Evolutionary conservation across 2,329 filamentous ascomycete genomes (phyloP).

Genomic region (Stachybotrys chartarum): DNA sequence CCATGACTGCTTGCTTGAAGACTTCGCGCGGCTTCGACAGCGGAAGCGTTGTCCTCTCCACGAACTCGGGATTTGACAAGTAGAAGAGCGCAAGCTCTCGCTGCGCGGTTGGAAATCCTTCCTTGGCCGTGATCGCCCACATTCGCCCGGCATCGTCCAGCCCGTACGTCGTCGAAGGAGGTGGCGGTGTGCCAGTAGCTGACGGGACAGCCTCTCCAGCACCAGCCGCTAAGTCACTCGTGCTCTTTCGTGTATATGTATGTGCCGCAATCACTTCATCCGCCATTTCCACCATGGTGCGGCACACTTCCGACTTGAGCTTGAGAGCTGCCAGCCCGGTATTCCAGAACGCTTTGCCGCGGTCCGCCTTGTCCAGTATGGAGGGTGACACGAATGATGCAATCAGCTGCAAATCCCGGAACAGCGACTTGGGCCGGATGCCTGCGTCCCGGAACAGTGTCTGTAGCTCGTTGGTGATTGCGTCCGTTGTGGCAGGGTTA

Average conservation of each 20-base stretch:
- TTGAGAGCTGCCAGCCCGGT: constrained; percentile 81
- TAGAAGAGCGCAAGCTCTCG: constrained; percentile 91
- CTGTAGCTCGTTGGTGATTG: constrained; percentile 59
- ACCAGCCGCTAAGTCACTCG: constrained; percentile 20
- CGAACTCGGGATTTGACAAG: constrained; percentile 80
- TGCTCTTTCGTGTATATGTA: constrained; percentile 51
- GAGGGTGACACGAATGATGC: constrained; percentile 56
- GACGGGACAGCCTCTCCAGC: constrained; percentile 22
- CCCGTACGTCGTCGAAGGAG: constrained; percentile 54
- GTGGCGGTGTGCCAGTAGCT: constrained; percentile 34
- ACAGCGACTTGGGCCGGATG: constrained; percentile 71
- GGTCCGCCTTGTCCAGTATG: constrained; percentile 54
- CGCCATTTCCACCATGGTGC: constrained; percentile 63
- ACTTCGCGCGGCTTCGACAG: constrained; percentile 80
- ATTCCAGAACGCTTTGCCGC: constrained; percentile 81
- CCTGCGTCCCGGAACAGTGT: constrained; percentile 59
- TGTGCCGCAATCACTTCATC: constrained; percentile 52
- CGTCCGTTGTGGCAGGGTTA: constrained; percentile 49
- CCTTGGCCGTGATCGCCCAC: constrained; percentile 89
- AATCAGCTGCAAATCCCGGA: constrained; percentile 73
- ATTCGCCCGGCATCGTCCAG: constrained; percentile 79
- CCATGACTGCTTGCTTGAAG: constrained; percentile 83
- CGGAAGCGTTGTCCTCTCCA: constrained; percentile 73
- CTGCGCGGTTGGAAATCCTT: constrained; percentile 76
- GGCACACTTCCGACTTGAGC: constrained; percentile 80